Percentiles rank a stretch among this genome's conserved stretches.
These are phyloP conservation scores for Kwoniella europaea DNA, from an alignment of 768 basidiomycete species.

Conservation along the genomic window DNA sequence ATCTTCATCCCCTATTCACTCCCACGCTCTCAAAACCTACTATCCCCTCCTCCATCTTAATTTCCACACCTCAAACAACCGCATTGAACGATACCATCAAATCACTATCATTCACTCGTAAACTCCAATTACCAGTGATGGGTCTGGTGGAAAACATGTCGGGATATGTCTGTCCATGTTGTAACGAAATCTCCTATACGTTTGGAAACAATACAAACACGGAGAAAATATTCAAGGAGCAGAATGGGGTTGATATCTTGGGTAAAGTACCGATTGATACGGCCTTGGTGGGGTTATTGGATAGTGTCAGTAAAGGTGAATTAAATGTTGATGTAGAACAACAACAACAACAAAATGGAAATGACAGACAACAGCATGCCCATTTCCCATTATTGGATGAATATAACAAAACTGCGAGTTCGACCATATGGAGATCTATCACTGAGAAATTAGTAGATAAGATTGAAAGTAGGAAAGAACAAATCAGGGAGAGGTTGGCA, in stretches of 20 bases:
- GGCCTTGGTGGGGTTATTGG: conserved; percentile 82
- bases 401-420: conserved; percentile 73
- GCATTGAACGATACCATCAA: conserved; percentile 94
- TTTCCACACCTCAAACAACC: conserved; percentile 97
- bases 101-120: conserved; percentile 91
- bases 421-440: conserved; percentile 70
- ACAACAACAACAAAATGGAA: background rate
- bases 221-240: conserved; percentile 60
- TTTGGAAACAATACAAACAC: conserved; percentile 87
- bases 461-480: conserved; percentile 25
- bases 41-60: conserved; percentile 77
- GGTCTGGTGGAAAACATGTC: conserved; percentile 99
- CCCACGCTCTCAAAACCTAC: conserved; percentile 57
- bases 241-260: conserved; percentile 68
- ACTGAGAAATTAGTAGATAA: conserved; percentile 61
- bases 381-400: conserved; percentile 65
- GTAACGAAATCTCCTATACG: conserved; percentile 90
- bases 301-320: conserved; percentile 63
- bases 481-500: conserved; percentile 14
- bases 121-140: conserved; percentile 81
- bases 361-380: background rate
- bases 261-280: conserved; percentile 93
- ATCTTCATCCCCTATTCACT: conserved; percentile 78
- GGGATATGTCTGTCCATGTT: conserved; percentile 96
- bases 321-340: conserved; percentile 26